phyloP scores from a whole-genome alignment of 106 monocot species.

The Dactylorhiza incarnata region DNA sequence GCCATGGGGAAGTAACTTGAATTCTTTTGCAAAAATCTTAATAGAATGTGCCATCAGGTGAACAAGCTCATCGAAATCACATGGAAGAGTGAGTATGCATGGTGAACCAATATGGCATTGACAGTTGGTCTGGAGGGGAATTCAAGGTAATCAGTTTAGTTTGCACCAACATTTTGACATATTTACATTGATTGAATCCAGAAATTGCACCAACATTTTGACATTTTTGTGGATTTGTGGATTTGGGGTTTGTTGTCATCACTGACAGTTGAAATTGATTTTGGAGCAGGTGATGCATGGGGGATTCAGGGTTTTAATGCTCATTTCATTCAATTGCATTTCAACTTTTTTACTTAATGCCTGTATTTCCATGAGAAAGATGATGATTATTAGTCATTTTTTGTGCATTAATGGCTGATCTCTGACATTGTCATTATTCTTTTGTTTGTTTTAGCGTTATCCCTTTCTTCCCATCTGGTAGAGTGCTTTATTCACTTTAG shows the following conservation, averaged over 20 bases:
- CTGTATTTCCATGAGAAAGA: neutral
- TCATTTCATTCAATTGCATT: neutral
- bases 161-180: too few relatives aligned
- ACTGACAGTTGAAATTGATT: slow-evolving; percentile 6
- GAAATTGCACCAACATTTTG: too few relatives aligned
- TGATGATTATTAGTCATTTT: neutral
- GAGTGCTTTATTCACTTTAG: neutral
- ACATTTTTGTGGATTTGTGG: too few relatives aligned
- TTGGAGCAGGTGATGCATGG: neutral
- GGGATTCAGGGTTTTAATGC: neutral
- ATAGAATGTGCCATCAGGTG: too few relatives aligned
- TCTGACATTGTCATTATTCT: slow-evolving; percentile 1
- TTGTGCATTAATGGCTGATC: neutral
- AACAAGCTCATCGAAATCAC: too few relatives aligned
- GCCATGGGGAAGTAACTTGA: too few relatives aligned
- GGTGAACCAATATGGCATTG: too few relatives aligned
- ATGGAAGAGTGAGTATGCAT: too few relatives aligned
- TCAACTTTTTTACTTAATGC: neutral
- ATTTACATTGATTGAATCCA: too few relatives aligned
- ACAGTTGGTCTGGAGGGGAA: too few relatives aligned
- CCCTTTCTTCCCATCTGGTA: neutral
- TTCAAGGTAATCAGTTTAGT: too few relatives aligned
- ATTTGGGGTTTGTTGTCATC: neutral
- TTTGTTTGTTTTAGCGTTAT: neutral
- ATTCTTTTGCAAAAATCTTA: too few relatives aligned